Evolutionary conservation across 495 filamentous ascomycete species (phyloP), one percentile per base, ranked within the genome.

Genomic region (Tuber aestivum): DNA sequence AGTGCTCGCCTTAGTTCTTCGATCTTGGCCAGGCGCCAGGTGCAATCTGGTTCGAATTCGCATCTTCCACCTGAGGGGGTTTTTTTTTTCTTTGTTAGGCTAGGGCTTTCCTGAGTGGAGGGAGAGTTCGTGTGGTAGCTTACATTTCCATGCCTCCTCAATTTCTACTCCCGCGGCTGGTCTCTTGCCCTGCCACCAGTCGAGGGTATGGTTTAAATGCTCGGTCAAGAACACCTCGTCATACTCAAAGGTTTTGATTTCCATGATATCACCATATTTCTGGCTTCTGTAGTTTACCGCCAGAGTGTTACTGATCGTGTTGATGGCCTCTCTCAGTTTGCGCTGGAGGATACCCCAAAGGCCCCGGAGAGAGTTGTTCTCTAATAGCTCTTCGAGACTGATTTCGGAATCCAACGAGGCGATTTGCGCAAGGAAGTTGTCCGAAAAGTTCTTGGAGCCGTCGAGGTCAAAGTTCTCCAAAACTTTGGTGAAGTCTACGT

Each of bases 71-170:
- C 74, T 76, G 69, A n/a, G n/a, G 45, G 8, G 14, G 38, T 42
- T 27, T 48, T 42, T 41, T 44, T 42, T 27, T 44, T 75, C n/a
- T 69, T n/a, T 32, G 48, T 41, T 38, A 37, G 37, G 37, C 18
- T 12, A 83, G 80, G 20, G 81, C 79, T 5, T 77, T 76, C 2
- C 82, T 81, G 38, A 82, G 32, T 83, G 79, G 61, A 85, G 14
- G 42, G 40, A 32, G 18, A 69, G n/a, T 35, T 45, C n/a, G 38
- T 37, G 18, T 45, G 38, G 23, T 37, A n/a, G 44, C 61, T 74
- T 79, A 82, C 95, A 99, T 84, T 99, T 99, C 87, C 91, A 97
- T 0, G 93, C 92, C 76, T 98, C 96, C 83, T 94, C 90, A 20
- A 96, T 87, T n/a, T 87, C 85, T 12, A 98, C 96, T 16, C 95